Conservation (phyloP, 2,329 filamentous ascomycete genomes). For the Cladobotryum protrusum region DNA sequence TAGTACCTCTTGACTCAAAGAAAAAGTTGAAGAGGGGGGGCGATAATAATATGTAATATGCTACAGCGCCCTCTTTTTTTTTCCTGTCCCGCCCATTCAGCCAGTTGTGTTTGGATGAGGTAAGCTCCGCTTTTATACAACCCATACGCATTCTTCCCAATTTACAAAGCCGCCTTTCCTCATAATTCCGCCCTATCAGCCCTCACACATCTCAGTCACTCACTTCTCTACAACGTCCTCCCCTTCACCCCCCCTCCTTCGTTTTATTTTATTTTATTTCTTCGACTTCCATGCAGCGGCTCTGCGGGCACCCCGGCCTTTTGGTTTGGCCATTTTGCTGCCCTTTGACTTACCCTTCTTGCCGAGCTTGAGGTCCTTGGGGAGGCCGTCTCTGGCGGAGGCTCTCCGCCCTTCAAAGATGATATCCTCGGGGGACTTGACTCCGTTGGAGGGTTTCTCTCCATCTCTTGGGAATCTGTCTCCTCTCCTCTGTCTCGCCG, state of each 20-base stretch:
- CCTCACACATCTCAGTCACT: no score
- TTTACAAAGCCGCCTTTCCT: no score
- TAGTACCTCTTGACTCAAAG: background rate
- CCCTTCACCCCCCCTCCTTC: background rate
- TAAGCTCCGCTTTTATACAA: conserved; percentile 8
- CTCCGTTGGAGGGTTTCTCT: conserved; percentile 18
- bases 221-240: background rate
- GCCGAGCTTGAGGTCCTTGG: conserved; percentile 54
- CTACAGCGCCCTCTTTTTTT: conserved; percentile 1
- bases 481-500: conserved; percentile 37
- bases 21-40: background rate
- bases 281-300: conserved; percentile 42
- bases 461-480: conserved; percentile 15
- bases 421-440: conserved; percentile 60
- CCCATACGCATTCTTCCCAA: conserved; percentile 10
- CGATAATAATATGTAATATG: no score
- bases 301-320: conserved; percentile 33
- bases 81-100: conserved; percentile 10
- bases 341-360: conserved; percentile 46
- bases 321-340: conserved; percentile 29
- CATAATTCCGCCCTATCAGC: no score
- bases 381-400: conserved; percentile 57
- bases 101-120: conserved; percentile 21
- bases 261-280: conserved; percentile 8
- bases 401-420: conserved; percentile 80